Base-by-base conservation (phyloP, 208 protist genomes). In the Trypanosoma lewisi region DNA sequence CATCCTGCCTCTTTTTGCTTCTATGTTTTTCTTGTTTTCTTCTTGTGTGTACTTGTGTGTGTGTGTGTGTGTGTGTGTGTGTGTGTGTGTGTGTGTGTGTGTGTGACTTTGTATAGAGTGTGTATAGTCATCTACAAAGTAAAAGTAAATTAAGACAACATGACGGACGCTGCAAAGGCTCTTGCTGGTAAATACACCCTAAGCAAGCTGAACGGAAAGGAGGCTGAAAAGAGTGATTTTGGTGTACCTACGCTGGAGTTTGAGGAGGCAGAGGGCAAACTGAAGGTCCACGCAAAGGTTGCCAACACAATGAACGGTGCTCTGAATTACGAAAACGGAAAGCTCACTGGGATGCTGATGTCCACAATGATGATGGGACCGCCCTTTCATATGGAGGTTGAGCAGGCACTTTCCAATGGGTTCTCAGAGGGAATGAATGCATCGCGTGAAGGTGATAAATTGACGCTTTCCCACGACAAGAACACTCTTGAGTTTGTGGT, bases 361-460 rank as follows among this genome's bases (percentile, higher is more conserved):
- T 76, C 70, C 7, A 75, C 74, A 4, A 36, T 4, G 1, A 78
- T 80, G 73, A 71, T 84, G 65, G 65, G 65, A 34, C 27, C 66
- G 8, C 58, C 61, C 14, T 62, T 23, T 25, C 48, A 61, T 70
- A 74, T 77, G 69, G 65, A 73, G 53, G 63, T 80, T 16, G 78
- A 80, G 64, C 51, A 27, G 36, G 42, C 72, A 7, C 44, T 80
- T 53, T 19, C 48, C 37, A 41, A 44, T 9, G 74, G 74, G 33
- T 70, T 78, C 57, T 30, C 50, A 25, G 63, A 73, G 1, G 78
- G 78, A 27, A 70, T 80, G 70, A 16, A 3, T 34, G 70, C 67
- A 37, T 53, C 21, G 6, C 36, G 51, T 17, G 55, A 73, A 16
- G 60, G 47, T 17, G 57, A 75, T 21, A 53, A 33, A 14, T 42